Evolutionary conservation across 2,329 filamentous ascomycete genomes (phyloP).

Genomic region (Fusarium sublunatum): DNA sequence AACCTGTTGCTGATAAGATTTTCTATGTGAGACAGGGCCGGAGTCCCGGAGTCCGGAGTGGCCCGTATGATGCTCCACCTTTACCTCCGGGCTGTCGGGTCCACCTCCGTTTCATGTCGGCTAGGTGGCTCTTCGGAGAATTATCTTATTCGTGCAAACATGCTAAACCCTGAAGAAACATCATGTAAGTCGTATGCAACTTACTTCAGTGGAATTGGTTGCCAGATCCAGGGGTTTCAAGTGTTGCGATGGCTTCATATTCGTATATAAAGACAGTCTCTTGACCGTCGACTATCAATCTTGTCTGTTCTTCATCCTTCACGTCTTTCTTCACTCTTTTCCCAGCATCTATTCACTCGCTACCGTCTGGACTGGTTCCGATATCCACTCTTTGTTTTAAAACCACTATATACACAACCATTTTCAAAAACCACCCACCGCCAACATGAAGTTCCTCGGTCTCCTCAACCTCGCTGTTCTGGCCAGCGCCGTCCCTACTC

Average conservation of each 20-base stretch:
- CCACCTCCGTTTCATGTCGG: constrained; percentile 23
- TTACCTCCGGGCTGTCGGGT: constrained; percentile 10
- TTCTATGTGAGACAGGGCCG: not conserved
- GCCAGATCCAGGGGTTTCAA: constrained; percentile 6
- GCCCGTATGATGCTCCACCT: constrained; percentile 9
- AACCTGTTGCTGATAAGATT: no score
- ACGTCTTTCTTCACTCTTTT: constrained; percentile 12
- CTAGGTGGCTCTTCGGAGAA: constrained; percentile 30
- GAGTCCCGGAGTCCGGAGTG: not conserved
- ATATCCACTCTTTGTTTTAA: constrained; percentile 31
- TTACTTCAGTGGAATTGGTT: not conserved
- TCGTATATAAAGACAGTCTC: constrained; percentile 34
- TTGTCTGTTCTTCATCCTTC: constrained; percentile 30
- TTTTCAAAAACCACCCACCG: constrained; percentile 2
- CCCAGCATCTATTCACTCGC: constrained; percentile 36
- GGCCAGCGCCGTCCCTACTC: constrained; percentile 48
- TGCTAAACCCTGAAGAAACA: constrained; percentile 9
- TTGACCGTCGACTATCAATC: not conserved
- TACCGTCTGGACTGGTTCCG: constrained; percentile 37
- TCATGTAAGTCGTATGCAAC: constrained; percentile 4
- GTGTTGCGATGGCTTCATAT: constrained; percentile 27
- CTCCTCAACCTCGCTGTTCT: constrained; percentile 48
- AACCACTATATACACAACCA: not conserved
- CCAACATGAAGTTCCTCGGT: constrained; percentile 50
- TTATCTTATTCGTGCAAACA: constrained; percentile 41